These are phyloP conservation scores for Nitzschia palea DNA, from an alignment of 108 stramenopile genomes.

Conservation along the genomic window DNA sequence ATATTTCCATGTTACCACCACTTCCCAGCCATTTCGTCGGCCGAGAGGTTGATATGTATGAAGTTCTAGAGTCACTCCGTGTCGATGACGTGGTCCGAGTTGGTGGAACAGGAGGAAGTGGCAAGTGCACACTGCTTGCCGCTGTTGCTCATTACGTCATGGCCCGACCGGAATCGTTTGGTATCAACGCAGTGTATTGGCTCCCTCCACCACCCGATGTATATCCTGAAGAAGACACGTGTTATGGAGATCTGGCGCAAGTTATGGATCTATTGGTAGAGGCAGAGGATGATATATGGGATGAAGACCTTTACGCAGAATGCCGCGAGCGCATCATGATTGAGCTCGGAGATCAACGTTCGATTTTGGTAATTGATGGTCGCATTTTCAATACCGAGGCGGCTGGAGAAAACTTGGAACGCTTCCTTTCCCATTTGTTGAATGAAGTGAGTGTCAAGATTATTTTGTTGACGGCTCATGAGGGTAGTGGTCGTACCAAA, in stretches of 20 bases:
- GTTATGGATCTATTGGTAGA: conserved; percentile 19
- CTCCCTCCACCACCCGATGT: conserved; percentile 18
- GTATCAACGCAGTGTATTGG: conserved; percentile 23
- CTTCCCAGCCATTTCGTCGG: conserved; percentile 64
- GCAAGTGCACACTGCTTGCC: conserved; percentile 33
- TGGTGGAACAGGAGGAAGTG: conserved; percentile 52
- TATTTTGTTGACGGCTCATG: conserved; percentile 28
- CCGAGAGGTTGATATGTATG: conserved; percentile 66
- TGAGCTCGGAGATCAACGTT: conserved; percentile 19
- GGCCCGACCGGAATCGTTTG: conserved; percentile 27
- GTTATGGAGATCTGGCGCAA: conserved; percentile 30
- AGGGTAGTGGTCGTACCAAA: conserved; percentile 15
- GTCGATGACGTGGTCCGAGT: conserved; percentile 53
- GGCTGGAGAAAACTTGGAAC: conserved; percentile 32
- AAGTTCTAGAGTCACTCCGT: conserved; percentile 48
- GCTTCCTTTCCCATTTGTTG: conserved; percentile 21
- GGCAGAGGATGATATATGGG: conserved; percentile 33
- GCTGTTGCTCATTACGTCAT: conserved; percentile 26
- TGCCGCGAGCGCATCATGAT: conserved; percentile 23
- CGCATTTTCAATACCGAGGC: conserved; percentile 28
- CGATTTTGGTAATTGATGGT: conserved; percentile 38
- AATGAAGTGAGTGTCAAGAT: conserved; percentile 37
- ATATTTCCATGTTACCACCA: conserved; percentile 7
- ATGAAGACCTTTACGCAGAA: conserved; percentile 27
- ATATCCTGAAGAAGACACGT: conserved; percentile 10